Evolutionary conservation across 805 yeast species (phyloP).

Genomic region (Candida alai): DNA sequence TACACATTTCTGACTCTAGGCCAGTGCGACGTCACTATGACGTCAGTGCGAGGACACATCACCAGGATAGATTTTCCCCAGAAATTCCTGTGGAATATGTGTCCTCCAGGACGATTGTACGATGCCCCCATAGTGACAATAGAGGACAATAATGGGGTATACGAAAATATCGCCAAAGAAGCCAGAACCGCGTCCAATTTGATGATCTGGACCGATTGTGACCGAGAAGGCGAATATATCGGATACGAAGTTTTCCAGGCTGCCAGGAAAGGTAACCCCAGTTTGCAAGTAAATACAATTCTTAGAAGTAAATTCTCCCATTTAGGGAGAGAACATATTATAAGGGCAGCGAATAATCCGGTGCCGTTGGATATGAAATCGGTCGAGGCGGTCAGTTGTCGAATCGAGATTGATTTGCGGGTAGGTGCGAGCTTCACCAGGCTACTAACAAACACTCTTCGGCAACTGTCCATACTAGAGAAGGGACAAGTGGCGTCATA

Average conservation of each 20-base stretch:
- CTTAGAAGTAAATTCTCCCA: constrained; percentile 87
- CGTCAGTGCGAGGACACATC: constrained; percentile 88
- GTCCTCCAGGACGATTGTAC: constrained; percentile 62
- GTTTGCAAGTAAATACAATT: constrained; percentile 41
- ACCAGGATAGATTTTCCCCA: constrained; percentile 61
- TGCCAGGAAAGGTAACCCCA: constrained; percentile 52
- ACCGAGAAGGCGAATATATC: constrained; percentile 91
- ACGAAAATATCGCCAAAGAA: constrained; percentile 63
- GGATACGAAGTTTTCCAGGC: constrained; percentile 77
- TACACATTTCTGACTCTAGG: constrained; percentile 64
- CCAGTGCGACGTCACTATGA: constrained; percentile 77
- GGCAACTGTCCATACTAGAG: constrained; percentile 27
- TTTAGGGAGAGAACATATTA: constrained; percentile 69
- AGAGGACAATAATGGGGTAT: constrained; percentile 42
- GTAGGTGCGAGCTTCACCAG: constrained; percentile 90
- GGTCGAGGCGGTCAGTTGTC: constrained; percentile 79
- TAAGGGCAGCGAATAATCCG: constrained; percentile 72
- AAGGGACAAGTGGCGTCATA: constrained; percentile 53
- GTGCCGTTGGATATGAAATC: constrained; percentile 57
- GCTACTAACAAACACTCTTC: constrained; percentile 56
- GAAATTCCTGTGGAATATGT: constrained; percentile 60
- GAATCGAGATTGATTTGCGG: constrained; percentile 84
- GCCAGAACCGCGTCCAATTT: constrained; percentile 57
- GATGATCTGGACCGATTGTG: constrained; percentile 99
- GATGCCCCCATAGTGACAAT: constrained; percentile 59